Percentiles rank a stretch among this genome's conserved stretches.
Evolutionary conservation across 2,329 filamentous ascomycete genomes (phyloP).

Genomic region (Ophiostoma perfectum): DNA sequence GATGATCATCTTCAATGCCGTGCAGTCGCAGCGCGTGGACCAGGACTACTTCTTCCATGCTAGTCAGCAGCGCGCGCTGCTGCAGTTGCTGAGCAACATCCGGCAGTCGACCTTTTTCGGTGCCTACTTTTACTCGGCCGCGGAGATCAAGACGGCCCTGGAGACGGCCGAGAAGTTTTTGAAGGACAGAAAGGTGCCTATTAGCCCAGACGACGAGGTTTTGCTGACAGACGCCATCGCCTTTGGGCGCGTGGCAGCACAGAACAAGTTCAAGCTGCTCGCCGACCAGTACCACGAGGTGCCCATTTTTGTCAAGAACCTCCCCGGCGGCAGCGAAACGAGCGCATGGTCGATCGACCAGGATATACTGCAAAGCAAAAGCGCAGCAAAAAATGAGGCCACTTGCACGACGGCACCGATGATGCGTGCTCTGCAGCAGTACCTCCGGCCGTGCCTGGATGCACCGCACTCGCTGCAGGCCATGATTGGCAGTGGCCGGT

Average conservation of each 20-base stretch:
- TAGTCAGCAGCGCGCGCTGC: conserved; percentile 61
- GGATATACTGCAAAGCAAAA: conserved; percentile 31
- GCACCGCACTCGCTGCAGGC: conserved; percentile 42
- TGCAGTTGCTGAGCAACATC: conserved; percentile 68
- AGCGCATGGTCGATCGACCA: conserved; percentile 60
- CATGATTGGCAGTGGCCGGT: conserved; percentile 44
- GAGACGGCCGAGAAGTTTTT: conserved; percentile 65
- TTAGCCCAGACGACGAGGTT: conserved; percentile 54
- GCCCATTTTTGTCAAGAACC: conserved; percentile 63
- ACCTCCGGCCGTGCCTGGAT: conserved; percentile 43
- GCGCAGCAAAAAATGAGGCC: conserved; percentile 28
- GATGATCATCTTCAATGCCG: conserved; percentile 76
- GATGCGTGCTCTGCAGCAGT: conserved; percentile 48
- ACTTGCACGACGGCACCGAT: conserved; percentile 45
- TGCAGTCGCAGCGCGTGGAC: conserved; percentile 80
- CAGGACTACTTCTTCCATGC: conserved; percentile 85
- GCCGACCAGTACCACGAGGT: conserved; percentile 71
- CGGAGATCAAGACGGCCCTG: conserved; percentile 59
- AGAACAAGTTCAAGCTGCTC: conserved; percentile 58
- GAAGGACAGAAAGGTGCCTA: conserved; percentile 52
- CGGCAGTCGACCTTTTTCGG: conserved; percentile 80
- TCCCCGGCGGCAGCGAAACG: conserved; percentile 52
- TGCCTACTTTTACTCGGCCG: conserved; percentile 65
- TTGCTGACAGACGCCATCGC: conserved; percentile 61
- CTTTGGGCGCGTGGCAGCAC: conserved; percentile 55